Evolutionary conservation across 345 rosid genomes (phyloP), one percentile per base, ranked within the genome.

Genomic region (Physaria fendleri): DNA sequence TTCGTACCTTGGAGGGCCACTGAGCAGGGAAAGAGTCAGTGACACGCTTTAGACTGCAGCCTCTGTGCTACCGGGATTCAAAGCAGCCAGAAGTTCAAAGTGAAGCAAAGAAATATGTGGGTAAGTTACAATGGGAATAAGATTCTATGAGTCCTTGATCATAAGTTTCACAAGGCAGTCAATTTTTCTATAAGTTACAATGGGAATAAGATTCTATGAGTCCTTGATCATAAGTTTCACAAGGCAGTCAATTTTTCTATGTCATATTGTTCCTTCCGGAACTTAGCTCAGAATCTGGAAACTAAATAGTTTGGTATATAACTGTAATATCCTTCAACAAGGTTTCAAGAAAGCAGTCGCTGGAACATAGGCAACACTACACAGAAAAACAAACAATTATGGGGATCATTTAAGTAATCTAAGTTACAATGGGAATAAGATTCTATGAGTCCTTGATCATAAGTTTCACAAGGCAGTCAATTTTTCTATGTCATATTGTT

Each of bases 1-100:
- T 39, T 23, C 0, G 4, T 40, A 86, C 99, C 95, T 81, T 89
- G 59, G 85, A 14, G 56, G 83, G 79, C 83, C 88, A 82, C 61
- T 83, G 96, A 54, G 86, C 45, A 8, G 97, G 82, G 71, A 88
- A 81, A 52, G 88, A 77, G 72, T 75, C 73, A 21, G 68, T 57
- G 54, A 34, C 55, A 56, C 59, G 63, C 77, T n/a, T 72, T 87
- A 56, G 87, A 83, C 33, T 76, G 82, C 64, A 82, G 78, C 72
- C 81, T 78, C 41, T 85, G 68, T 46, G 56, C 71, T 47, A 83
- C 76, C 5, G 88, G 89, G 68, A 85, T 73, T 65, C 94, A 42
- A 34, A 13, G 29, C 41, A 38, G 37, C 71, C 17, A 11, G 74
- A 83, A 83, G 87, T 54, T 69, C 52, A 18, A 40, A 83, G 60